phyloP scores from a whole-genome alignment of 148 eudicot species.

The Euryodendron excelsum region DNA sequence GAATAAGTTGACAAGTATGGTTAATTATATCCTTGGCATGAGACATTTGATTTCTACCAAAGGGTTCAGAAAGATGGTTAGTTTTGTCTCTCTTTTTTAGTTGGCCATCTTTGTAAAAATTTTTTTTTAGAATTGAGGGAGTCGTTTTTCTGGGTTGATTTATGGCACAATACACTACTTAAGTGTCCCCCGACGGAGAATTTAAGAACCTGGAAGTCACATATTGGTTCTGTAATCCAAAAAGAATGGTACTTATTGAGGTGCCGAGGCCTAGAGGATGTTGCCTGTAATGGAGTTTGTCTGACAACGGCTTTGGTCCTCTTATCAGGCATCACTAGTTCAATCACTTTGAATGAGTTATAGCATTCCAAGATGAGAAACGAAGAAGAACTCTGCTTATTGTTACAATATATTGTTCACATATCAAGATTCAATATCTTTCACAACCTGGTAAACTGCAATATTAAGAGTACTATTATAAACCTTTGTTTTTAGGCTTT shows the following conservation, averaged over 20 bases:
- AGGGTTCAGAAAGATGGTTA: not conserved
- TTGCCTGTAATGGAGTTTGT: not conserved
- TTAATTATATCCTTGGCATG: not conserved
- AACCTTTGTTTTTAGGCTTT: not conserved
- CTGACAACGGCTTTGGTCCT: not conserved
- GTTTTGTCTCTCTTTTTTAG: not conserved
- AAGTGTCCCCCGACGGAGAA: not conserved
- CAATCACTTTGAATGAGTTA: not conserved
- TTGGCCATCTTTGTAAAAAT: not conserved
- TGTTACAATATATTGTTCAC: not conserved
- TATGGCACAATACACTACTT: not conserved
- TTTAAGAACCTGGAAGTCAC: constrained; percentile 1
- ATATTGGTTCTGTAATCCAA: not conserved
- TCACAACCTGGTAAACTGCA: not conserved
- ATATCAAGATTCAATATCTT: not conserved
- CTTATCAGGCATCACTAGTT: not conserved
- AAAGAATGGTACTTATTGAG: not conserved
- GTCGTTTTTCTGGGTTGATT: no score
- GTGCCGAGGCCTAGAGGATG: not conserved
- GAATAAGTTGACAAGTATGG: not conserved
- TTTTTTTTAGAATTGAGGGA: not conserved
- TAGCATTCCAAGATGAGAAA: not conserved
- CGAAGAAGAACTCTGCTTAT: not conserved
- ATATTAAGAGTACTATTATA: not conserved
- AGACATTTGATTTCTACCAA: not conserved